phyloP scores from a whole-genome alignment of 306 rosid genomes.

The Mimosa pudica region DNA sequence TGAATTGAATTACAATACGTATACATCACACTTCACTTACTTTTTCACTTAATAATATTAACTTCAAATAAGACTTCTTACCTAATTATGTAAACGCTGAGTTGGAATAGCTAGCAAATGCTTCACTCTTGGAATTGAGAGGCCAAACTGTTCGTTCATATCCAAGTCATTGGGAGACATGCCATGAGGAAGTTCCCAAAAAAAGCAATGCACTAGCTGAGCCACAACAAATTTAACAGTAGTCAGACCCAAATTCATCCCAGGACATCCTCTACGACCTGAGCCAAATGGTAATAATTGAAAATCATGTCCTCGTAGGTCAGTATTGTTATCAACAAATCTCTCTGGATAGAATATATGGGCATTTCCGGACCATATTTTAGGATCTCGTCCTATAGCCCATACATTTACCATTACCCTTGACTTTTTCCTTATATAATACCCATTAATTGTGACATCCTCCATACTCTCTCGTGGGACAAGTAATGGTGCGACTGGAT shows the following conservation, averaged over 20 bases:
- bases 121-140: background rate
- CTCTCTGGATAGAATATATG: conserved; percentile 33
- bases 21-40: background rate
- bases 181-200: conserved; percentile 31
- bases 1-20: background rate
- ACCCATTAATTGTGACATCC: conserved; percentile 24
- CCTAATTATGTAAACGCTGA: conserved; percentile 1
- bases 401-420: conserved; percentile 12
- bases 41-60: background rate
- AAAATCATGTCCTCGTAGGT: conserved; percentile 29
- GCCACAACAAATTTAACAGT: conserved; percentile 14
- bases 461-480: conserved; percentile 22
- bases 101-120: conserved; percentile 24
- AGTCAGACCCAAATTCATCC: conserved; percentile 30
- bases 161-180: conserved; percentile 27
- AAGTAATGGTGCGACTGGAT: conserved; percentile 24
- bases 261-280: conserved; percentile 35
- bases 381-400: conserved; percentile 35
- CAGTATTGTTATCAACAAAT: background rate
- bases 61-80: background rate
- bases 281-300: conserved; percentile 36
- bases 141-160: conserved; percentile 31
- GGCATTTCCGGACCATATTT: conserved; percentile 28
- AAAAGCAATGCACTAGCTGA: conserved; percentile 34
- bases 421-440: conserved; percentile 27